Conservation (phyloP, 2,329 filamentous ascomycete species). For the Ophiostoma triangulosporum region DNA sequence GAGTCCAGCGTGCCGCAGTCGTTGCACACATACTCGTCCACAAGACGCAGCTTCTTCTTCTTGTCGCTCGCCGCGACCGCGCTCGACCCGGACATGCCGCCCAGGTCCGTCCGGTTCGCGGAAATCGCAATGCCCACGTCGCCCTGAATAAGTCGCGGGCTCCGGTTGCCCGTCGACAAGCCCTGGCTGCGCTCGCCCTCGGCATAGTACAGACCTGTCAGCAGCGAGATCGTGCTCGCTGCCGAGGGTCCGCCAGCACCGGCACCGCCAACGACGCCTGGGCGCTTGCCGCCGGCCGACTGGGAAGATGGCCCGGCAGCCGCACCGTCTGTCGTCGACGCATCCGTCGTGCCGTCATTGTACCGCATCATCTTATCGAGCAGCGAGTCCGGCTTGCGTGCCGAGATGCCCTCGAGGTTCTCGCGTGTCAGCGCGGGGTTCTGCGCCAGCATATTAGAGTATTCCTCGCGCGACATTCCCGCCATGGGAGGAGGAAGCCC, state of each 20-base stretch:
- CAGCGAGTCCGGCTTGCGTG: constrained; percentile 58
- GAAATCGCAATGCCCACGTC: constrained; percentile 79
- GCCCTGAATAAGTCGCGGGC: constrained; percentile 68
- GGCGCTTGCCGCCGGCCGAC: background rate
- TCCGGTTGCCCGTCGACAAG: constrained; percentile 74
- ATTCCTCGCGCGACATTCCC: background rate
- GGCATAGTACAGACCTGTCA: constrained; percentile 76
- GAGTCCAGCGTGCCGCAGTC: constrained; percentile 91
- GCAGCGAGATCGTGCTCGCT: constrained; percentile 80
- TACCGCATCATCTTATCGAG: constrained; percentile 76
- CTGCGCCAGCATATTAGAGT: background rate
- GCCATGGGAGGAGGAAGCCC: background rate
- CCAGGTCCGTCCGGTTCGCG: constrained; percentile 58
- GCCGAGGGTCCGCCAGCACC: constrained; percentile 30
- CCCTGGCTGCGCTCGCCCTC: constrained; percentile 81
- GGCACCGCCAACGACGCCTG: background rate
- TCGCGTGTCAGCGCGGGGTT: constrained; percentile 63
- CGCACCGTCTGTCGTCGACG: background rate
- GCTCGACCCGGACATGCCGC: constrained; percentile 24
- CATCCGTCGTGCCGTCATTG: constrained; percentile 36
- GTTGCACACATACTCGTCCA: constrained; percentile 86
- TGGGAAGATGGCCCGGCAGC: background rate
- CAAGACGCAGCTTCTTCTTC: constrained; percentile 74
- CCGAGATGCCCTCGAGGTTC: constrained; percentile 62
- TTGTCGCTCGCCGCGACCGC: constrained; percentile 37